Conservation (phyloP, 2,329 filamentous ascomycete genomes). For the Chlorencoelia australis region DNA sequence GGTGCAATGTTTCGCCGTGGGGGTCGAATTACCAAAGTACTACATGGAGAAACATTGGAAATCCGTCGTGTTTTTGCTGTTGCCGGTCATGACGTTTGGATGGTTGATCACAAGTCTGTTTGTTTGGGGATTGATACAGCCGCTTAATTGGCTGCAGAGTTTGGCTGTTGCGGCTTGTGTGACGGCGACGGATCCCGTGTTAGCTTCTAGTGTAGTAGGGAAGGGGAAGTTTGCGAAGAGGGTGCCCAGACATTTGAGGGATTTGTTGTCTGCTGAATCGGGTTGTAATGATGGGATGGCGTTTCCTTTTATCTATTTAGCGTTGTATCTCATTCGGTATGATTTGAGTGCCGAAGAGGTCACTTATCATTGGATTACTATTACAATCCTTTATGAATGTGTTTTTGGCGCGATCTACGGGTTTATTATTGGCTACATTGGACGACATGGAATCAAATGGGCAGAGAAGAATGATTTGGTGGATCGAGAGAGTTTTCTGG, state of each 20-base stretch:
- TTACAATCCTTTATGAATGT: constrained; percentile 90
- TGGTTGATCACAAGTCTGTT: constrained; percentile 90
- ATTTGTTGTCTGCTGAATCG: constrained; percentile 89
- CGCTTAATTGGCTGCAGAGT: constrained; percentile 81
- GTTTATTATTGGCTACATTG: constrained; percentile 78
- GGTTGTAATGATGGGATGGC: constrained; percentile 99
- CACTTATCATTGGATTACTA: constrained; percentile 77
- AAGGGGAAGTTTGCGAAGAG: constrained; percentile 98
- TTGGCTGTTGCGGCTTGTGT: constrained; percentile 85
- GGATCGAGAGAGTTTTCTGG: constrained; percentile 92
- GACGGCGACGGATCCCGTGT: constrained; percentile 90
- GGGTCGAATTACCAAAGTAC: constrained; percentile 79
- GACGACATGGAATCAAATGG: constrained; percentile 79
- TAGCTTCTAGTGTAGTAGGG: constrained; percentile 94
- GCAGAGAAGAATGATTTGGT: constrained; percentile 81
- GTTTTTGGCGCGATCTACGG: constrained; percentile 85
- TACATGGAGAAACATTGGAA: constrained; percentile 99
- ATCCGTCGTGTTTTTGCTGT: constrained; percentile 75
- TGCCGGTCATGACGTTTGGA: constrained; percentile 96
- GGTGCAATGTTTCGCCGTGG: constrained; percentile 86
- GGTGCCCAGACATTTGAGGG: constrained; percentile 93
- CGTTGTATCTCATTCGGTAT: constrained; percentile 81
- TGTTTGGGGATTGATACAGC: constrained; percentile 79
- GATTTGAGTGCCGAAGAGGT: constrained; percentile 58
- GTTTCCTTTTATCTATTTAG: constrained; percentile 93